A percentile compares a stretch with the other conserved stretches of the same genome.
These are phyloP conservation scores for Penicillium paradoxum DNA, from an alignment of 495 filamentous ascomycete genomes.

Conservation along the genomic window DNA sequence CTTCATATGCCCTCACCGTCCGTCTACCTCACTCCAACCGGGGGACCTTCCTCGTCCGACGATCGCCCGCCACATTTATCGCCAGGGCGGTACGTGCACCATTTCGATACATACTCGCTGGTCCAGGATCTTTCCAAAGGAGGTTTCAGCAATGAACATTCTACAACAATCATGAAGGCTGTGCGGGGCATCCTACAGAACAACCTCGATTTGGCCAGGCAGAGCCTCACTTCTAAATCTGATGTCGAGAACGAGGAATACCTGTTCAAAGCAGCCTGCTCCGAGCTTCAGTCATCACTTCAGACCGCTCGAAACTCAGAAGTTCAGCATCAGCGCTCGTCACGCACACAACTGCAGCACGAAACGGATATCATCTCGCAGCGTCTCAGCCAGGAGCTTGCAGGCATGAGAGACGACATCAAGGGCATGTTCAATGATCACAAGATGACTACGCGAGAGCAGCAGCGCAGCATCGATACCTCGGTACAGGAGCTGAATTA, in stretches of 20 bases:
- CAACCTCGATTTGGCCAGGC: constrained; percentile 74
- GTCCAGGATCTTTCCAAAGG: constrained; percentile 68
- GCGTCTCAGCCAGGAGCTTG: constrained; percentile 71
- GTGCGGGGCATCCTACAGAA: constrained; percentile 67
- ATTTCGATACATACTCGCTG: constrained; percentile 90
- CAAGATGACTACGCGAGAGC: constrained; percentile 82
- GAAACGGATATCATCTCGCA: constrained; percentile 91
- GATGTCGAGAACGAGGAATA: constrained; percentile 87
- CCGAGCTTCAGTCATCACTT: constrained; percentile 81
- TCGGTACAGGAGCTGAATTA: constrained; percentile 90
- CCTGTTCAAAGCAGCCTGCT: constrained; percentile 89
- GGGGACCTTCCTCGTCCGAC: constrained; percentile 28
- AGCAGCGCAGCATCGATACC: constrained; percentile 75
- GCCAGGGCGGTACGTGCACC: constrained; percentile 79
- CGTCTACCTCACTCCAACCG: constrained; percentile 28
- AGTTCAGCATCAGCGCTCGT: constrained; percentile 66
- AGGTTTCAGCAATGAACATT: constrained; percentile 65
- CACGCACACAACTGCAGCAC: constrained; percentile 80
- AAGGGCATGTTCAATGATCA: constrained; percentile 96
- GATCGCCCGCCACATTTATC: constrained; percentile 60
- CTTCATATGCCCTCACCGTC: constrained; percentile 54
- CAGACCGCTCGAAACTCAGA: constrained; percentile 47
- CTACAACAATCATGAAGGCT: constrained; percentile 82
- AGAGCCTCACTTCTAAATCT: constrained; percentile 69
- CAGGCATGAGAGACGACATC: constrained; percentile 78